phyloP scores from a whole-genome alignment of 2,329 filamentous ascomycete species.

The Hortaea werneckii region DNA sequence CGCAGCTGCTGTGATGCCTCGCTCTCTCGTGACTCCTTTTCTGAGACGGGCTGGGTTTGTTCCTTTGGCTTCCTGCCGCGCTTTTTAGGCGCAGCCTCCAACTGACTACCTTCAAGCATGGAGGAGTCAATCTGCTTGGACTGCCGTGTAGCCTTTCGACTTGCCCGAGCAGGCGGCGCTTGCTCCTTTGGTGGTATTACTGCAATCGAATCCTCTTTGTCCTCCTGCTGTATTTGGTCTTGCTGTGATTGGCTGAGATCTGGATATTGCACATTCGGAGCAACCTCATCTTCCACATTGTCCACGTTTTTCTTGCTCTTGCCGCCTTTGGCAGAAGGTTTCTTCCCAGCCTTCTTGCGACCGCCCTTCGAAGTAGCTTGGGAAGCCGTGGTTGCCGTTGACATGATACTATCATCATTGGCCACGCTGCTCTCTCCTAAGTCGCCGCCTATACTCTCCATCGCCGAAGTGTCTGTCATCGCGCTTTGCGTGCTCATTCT shows the following conservation, averaged over 20 bases:
- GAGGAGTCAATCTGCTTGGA: slow-evolving; percentile 23
- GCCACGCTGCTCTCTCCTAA: slow-evolving; percentile 11
- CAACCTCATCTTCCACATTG: slow-evolving; percentile 4
- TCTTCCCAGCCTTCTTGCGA: slow-evolving; percentile 23
- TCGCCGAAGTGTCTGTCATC: slow-evolving; percentile 16
- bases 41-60: slow-evolving; percentile 15
- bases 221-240: not conserved
- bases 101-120: slow-evolving; percentile 15
- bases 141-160: slow-evolving; percentile 8
- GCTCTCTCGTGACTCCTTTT: slow-evolving; percentile 9
- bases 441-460: slow-evolving; percentile 10
- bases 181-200: slow-evolving; percentile 5
- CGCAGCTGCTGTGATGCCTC: slow-evolving; percentile 22
- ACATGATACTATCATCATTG: slow-evolving; percentile 49
- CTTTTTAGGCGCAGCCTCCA: slow-evolving; percentile 17
- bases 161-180: slow-evolving; percentile 7
- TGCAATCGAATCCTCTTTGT: slow-evolving; percentile 2
- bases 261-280: slow-evolving; percentile 6
- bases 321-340: slow-evolving; percentile 40
- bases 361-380: slow-evolving; percentile 22
- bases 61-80: slow-evolving; percentile 21
- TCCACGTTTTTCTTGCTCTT: slow-evolving; percentile 20
- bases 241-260: slow-evolving; percentile 6
- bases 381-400: slow-evolving; percentile 32
- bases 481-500: slow-evolving; percentile 45